phyloP scores from a whole-genome alignment of 1,139 yeast genomes.

The Kluyveromyces marxianus region DNA sequence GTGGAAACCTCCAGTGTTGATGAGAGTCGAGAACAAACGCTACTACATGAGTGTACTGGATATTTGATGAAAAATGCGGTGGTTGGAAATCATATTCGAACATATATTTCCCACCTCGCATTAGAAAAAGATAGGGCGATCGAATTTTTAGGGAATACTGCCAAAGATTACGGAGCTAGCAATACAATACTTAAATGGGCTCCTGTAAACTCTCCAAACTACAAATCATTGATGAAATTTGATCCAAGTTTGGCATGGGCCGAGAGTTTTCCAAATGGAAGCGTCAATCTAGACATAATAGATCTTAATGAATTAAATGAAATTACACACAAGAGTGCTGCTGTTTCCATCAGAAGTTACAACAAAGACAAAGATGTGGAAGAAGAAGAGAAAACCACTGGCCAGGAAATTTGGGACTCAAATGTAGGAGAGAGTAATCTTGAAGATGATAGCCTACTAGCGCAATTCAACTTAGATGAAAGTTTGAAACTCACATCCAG shows the following conservation, averaged over 20 bases:
- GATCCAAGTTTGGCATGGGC: slow-evolving; percentile 1
- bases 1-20: neutral
- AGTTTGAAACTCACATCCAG: neutral
- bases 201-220: slow-evolving; percentile 23
- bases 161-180: slow-evolving; percentile 21
- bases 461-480: neutral
- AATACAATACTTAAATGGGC: slow-evolving; percentile 25
- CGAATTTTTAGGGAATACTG: slow-evolving; percentile 19
- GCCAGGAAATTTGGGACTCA: neutral
- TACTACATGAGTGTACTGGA: neutral
- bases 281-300: neutral
- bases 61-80: neutral
- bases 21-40: neutral
- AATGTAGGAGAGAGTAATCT: neutral
- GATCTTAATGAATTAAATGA: neutral
- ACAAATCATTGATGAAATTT: slow-evolving; percentile 10
- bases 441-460: slow-evolving; percentile 3
- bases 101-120: neutral
- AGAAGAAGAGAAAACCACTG: neutral
- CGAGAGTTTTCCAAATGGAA: neutral
- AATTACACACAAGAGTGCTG: neutral
- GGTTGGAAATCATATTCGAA: neutral
- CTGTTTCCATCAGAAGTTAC: neutral
- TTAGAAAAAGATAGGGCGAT: slow-evolving; percentile 17
- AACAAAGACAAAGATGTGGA: neutral